Conservation (phyloP, 331 rosid genomes). For the Rhamnella rubrinervis region DNA sequence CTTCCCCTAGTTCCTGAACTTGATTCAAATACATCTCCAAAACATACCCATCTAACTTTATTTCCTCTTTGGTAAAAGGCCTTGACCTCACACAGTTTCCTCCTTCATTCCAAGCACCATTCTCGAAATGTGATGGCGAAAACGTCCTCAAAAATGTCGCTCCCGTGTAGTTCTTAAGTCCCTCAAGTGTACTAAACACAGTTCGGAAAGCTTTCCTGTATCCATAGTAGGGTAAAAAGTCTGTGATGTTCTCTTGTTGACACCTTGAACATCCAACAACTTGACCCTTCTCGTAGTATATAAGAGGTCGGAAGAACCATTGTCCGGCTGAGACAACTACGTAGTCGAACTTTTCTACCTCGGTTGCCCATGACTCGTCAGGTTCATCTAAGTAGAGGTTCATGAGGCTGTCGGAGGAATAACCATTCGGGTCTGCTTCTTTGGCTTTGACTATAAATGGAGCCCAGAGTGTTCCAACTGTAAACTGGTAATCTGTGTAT, state of each 20-base stretch:
- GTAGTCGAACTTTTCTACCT: conserved; percentile 55
- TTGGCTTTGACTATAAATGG: conserved; percentile 57
- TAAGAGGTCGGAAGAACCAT: conserved; percentile 71
- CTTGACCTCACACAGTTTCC: conserved; percentile 70
- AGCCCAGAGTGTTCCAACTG: conserved; percentile 68
- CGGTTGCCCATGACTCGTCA: conserved; percentile 51
- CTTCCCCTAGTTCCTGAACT: conserved; percentile 53
- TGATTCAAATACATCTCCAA: conserved; percentile 48
- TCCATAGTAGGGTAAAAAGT: conserved; percentile 36
- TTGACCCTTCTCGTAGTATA: conserved; percentile 45
- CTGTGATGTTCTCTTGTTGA: conserved; percentile 37
- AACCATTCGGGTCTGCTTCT: conserved; percentile 46
- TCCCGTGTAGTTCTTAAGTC: conserved; percentile 51
- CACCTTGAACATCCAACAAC: conserved; percentile 66
- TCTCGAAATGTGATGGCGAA: conserved; percentile 85
- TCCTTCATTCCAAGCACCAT: conserved; percentile 87
- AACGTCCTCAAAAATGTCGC: conserved; percentile 77
- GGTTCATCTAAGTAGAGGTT: conserved; percentile 61
- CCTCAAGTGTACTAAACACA: conserved; percentile 40
- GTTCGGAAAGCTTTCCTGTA: conserved; percentile 69
- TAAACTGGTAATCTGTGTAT: conserved; percentile 61
- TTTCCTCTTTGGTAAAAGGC: conserved; percentile 57
- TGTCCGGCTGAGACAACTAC: conserved; percentile 79
- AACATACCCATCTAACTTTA: conserved; percentile 28
- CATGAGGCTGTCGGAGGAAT: conserved; percentile 45